Base-by-base conservation (phyloP, 495 filamentous ascomycete genomes). In the Beverwykella pulmonaria region DNA sequence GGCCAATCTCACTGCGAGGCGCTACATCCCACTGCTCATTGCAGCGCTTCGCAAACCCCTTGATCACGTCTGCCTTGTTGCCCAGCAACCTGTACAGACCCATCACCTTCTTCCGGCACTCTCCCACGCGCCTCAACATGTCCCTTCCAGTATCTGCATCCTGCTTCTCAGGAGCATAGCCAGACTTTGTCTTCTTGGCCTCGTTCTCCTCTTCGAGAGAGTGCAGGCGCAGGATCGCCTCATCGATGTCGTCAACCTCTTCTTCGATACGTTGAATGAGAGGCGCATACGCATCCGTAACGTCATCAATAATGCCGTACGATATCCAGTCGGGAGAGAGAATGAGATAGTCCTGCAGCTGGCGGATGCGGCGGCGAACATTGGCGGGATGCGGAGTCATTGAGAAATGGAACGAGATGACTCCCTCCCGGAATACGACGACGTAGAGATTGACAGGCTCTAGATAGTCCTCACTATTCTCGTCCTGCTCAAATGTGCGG, bases 1-100 rank as follows among this genome's bases (percentile, higher is more conserved):
- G 73, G 7, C 94, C 93, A 77, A 98, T 97, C 76, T 98, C 94
- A 32, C 89, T 92, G 63, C 93, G 83, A 55, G 94, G 94, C 26
- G 94, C 95, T 47, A 98, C 89, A 72, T 96, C 91, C 92, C 94
- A 98, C 67, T 93, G 91, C 79, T 98, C 94, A 70, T 96, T 98
- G 76, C 94, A 98, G 20, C 94, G 83, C 79, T 98, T 98, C n/a
- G 94, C 94, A 67, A 98, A 97, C 1, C 94, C 92, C 80, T 97
- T 97, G 79, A 98, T 97, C 26, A 98, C 94, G 71, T 98, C 94
- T 10, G 93, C 94, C 80, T 98, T 98, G 77, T 94, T 97, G 69
- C 94, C 94, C 22, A 98, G 82, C 48, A 98, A 82, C 32, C 94
- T 84, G 75, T 97, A 97, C 63, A 98, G 79, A 53, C 86, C 86